These are phyloP conservation scores for Glycine soja DNA, from an alignment of 306 rosid genomes.

Conservation along the genomic window DNA sequence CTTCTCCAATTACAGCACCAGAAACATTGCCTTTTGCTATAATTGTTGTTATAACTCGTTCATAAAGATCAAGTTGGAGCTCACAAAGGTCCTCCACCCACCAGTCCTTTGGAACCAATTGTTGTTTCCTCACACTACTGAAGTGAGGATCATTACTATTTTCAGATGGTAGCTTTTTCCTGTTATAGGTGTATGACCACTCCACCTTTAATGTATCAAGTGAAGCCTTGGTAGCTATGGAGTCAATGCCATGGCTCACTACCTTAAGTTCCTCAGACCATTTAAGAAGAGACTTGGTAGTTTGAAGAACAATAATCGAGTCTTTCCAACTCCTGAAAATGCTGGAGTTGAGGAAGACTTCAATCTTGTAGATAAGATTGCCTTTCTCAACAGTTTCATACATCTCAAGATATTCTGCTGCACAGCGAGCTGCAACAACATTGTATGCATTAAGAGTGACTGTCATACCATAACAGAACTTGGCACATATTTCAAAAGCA, in stretches of 20 bases:
- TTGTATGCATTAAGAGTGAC: slow-evolving; percentile 95
- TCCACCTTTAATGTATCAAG: slow-evolving; percentile 84
- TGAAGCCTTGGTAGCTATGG: slow-evolving; percentile 89
- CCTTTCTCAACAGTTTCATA: slow-evolving; percentile 88
- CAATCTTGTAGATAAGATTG: slow-evolving; percentile 89
- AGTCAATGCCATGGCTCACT: slow-evolving; percentile 81
- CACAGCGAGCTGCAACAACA: slow-evolving; percentile 87
- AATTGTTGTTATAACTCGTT: slow-evolving; percentile 67
- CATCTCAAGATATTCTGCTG: slow-evolving; percentile 96
- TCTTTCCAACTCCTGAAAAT: slow-evolving; percentile 94
- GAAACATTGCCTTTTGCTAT: slow-evolving; percentile 63
- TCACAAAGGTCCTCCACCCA: slow-evolving; percentile 96
- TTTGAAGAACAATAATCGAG: slow-evolving; percentile 89
- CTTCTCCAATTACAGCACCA: slow-evolving; percentile 76
- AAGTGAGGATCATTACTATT: slow-evolving; percentile 70
- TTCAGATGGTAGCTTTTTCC: slow-evolving; percentile 79
- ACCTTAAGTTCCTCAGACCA: slow-evolving; percentile 88
- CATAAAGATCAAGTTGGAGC: slow-evolving; percentile 84
- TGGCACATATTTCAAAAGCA: slow-evolving; percentile 91
- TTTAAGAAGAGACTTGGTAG: slow-evolving; percentile 77
- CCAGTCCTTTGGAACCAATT: slow-evolving; percentile 89
- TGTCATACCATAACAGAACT: slow-evolving; percentile 89
- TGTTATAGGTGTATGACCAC: slow-evolving; percentile 91
- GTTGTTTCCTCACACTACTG: slow-evolving; percentile 75
- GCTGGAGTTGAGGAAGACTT: slow-evolving; percentile 91